Evolutionary conservation across 2,329 filamentous ascomycete species (phyloP), one percentile per base, ranked within the genome.

Genomic region (Fusarium sp.): DNA sequence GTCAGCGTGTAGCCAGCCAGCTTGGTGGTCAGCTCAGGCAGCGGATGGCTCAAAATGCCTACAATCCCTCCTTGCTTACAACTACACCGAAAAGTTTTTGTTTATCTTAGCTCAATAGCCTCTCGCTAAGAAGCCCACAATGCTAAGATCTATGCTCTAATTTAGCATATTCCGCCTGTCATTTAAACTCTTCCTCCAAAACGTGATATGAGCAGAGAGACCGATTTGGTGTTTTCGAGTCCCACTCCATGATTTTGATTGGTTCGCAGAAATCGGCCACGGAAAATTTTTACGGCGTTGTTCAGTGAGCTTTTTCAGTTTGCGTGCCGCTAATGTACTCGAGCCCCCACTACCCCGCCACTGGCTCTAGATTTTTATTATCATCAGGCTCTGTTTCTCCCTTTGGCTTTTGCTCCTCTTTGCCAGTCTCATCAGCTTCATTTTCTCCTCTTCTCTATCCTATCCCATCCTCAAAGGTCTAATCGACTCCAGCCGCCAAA

Each of bases 401-500:
- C 59, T 66, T 56, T 66, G 59, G 68, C 47, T 68, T 68, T 77
- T 60, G 66, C 62, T 70, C 65, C 71, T 77, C 66, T 67, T 65
- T 68, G 54, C 42, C 72, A 68, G 66, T 68, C 66, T 54, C 67
- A 50, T 72, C 70, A 72, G 70, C 60, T 66, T 73, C 66, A 38
- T 39, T 67, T 59, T 56, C 66, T 61, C 56, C 63, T 68, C 52
- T 50, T 44, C 36, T 55, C 51, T 56, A 73, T 61, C 66, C 54
- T 62, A 73, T 67, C 66, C 22, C 26, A 67, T 68, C 47, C 63
- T 61, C 66, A 74, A 69, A 75, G 62, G 64, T 70, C 71, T 38
- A 58, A 45, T 50, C 66, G 69, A 73, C 63, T 61, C 77, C 79
- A 81, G 81, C 83, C 84, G 84, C 80, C 89, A 92, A 85, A 80